Evolutionary conservation across 2,329 filamentous ascomycete genomes (phyloP), one percentile per base, ranked within the genome.

Genomic region (Aaosphaeria pasadenensis): DNA sequence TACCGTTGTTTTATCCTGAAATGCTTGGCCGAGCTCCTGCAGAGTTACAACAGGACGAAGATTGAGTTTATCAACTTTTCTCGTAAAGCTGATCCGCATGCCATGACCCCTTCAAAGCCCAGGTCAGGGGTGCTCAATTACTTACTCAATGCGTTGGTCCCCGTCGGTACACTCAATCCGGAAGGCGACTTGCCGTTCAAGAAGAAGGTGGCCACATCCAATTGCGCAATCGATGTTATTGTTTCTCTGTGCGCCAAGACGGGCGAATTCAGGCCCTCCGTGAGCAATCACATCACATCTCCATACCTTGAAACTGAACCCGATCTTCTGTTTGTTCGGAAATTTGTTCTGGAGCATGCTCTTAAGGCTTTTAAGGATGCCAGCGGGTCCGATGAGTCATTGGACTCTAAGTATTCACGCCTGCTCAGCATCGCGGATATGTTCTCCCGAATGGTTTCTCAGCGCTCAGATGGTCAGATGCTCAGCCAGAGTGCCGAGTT

Each of bases 11-110:
- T 97, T 75, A 76, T 99, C 44, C 80, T 99, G 31, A 91, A 94
- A 65, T 96, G 91, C 62, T 76, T 99, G 36, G 86, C 90, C 0
- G 94, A 99, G 70, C 81, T 99, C 11, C 77, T 99, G 11, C 85
- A 88, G 48, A 95, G 88, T 62, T 99, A 97, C 74, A 96, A 91
- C 58, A 85, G 91, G 46, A 89, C 91, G 6, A 99, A 99, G 77
- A 84, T 99, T 39, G 95, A 99, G 67, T 97, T 99, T 67, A 96
- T 99, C 76, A 97, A 96, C 70, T 99, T 96, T 74, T 97, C 95
- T 57, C 86, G 92, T 51, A 96, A 91, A 64, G 87, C 89, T 5
- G 89, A 92, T 42, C 81, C 90, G 40, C 86, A 89, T 58, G 86
- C 86, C 7, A 85, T 84, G 46, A 97, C 94, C 1, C 94, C 94